A percentile compares a stretch with the other conserved stretches of the same genome.
These are phyloP conservation scores for Rachicladosporium sp. DNA, from an alignment of 2,329 filamentous ascomycete species.

Conservation along the genomic window DNA sequence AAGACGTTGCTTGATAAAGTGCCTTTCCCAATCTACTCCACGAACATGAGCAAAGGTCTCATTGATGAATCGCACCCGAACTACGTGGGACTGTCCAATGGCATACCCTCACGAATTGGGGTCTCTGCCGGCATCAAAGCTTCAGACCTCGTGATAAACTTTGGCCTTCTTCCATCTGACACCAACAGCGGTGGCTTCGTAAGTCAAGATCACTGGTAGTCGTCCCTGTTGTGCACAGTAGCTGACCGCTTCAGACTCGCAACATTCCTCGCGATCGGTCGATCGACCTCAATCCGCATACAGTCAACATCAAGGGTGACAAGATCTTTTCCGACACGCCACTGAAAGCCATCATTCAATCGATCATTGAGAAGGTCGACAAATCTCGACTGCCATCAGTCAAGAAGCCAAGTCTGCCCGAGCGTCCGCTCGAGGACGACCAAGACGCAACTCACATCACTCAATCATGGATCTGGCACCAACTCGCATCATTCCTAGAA, in stretches of 20 bases:
- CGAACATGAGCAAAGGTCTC: conserved; percentile 33
- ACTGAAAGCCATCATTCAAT: conserved; percentile 27
- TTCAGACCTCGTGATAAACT: conserved; percentile 26
- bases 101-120: conserved; percentile 25
- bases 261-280: conserved; percentile 19
- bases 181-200: conserved; percentile 31
- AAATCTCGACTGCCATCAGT: conserved; percentile 13
- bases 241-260: conserved; percentile 13
- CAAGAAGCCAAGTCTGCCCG: conserved; percentile 18
- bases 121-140: conserved; percentile 24
- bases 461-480: conserved; percentile 31
- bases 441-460: conserved; percentile 26
- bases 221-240: too few relatives aligned
- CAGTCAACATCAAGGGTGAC: conserved; percentile 22
- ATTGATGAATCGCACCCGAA: conserved; percentile 30
- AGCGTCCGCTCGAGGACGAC: conserved; percentile 20
- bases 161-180: conserved; percentile 30
- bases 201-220: too few relatives aligned
- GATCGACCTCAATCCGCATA: conserved; percentile 26
- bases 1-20: conserved; percentile 24
- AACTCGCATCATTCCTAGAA: conserved; percentile 22
- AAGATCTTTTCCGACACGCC: conserved; percentile 21
- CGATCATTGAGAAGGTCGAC: conserved; percentile 17
- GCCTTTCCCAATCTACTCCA: conserved; percentile 25
- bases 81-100: conserved; percentile 32